Evolutionary conservation across 2,329 filamentous ascomycete species (phyloP).

Genomic region (Pyricularia sp.): DNA sequence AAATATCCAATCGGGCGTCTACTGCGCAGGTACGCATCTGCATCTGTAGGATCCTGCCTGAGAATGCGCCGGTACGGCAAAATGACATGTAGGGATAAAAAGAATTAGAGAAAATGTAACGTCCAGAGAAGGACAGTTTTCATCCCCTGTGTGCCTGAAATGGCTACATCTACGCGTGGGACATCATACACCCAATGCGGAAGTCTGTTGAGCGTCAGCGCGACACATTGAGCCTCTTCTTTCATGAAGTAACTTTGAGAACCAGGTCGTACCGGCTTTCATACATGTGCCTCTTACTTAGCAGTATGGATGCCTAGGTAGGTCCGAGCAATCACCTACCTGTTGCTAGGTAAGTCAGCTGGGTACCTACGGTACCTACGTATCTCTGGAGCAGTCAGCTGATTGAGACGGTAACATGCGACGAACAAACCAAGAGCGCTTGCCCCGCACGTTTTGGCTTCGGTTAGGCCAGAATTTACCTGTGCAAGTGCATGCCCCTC

Average conservation of each 20-base stretch:
- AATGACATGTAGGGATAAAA: neutral
- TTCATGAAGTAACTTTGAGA: neutral
- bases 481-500: neutral
- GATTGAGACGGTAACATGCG: neutral
- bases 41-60: neutral
- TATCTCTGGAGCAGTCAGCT: neutral
- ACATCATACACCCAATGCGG: neutral
- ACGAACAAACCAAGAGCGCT: neutral
- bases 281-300: neutral
- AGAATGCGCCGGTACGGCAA: neutral
- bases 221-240: neutral
- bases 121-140: neutral
- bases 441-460: neutral
- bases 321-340: too few relatives aligned
- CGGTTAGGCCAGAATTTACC: neutral
- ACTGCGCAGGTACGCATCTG: neutral
- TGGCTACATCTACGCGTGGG: neutral
- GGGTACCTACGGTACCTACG: neutral
- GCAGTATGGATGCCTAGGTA: too few relatives aligned
- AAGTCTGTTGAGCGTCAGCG: neutral
- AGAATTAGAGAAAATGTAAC: neutral
- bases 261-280: neutral
- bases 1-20: neutral
- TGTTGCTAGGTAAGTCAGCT: neutral
- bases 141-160: neutral